These are phyloP conservation scores for Trametes sanguinea DNA, from an alignment of 768 basidiomycete species.

Conservation along the genomic window DNA sequence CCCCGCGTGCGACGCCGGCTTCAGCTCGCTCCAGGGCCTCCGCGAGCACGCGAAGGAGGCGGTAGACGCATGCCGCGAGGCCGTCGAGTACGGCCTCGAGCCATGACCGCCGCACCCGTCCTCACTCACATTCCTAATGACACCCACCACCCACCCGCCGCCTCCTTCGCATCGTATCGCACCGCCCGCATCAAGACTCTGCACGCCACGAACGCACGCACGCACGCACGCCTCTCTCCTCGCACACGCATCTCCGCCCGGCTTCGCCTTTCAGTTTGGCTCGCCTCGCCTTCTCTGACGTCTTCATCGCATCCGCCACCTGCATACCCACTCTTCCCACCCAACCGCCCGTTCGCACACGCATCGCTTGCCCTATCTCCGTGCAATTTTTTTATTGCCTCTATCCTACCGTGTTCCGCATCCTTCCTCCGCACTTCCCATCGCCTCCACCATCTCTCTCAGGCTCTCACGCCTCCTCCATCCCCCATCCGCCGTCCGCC, in stretches of 20 bases:
- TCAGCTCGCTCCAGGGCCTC: slow-evolving; percentile 59
- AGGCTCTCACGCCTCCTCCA: not conserved
- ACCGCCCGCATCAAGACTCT: not conserved
- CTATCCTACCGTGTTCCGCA: not conserved
- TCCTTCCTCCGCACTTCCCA: slow-evolving; percentile 2
- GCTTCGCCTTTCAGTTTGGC: slow-evolving; percentile 1
- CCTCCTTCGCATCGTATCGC: not conserved
- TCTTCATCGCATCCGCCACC: slow-evolving; percentile 18
- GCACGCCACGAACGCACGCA: not conserved
- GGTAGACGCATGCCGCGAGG: slow-evolving; percentile 67
- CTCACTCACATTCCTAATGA: not conserved
- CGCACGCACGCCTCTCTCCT: not conserved
- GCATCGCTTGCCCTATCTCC: slow-evolving; percentile 21
- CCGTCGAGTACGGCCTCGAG: slow-evolving; percentile 77
- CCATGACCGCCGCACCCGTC: slow-evolving; percentile 28
- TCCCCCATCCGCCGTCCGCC: not conserved
- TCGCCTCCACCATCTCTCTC: not conserved
- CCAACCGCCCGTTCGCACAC: not conserved
- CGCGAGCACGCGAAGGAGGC: slow-evolving; percentile 60
- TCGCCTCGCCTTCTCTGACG: slow-evolving; percentile 16
- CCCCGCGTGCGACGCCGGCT: slow-evolving; percentile 73
- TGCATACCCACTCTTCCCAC: not conserved
- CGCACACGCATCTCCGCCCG: not conserved
- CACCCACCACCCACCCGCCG: not conserved
- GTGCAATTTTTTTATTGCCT: slow-evolving; percentile 16